Percentiles rank a stretch among this genome's conserved stretches.
Evolutionary conservation across 208 protist species (phyloP).

Genomic region (Acanthamoeba sp.): DNA sequence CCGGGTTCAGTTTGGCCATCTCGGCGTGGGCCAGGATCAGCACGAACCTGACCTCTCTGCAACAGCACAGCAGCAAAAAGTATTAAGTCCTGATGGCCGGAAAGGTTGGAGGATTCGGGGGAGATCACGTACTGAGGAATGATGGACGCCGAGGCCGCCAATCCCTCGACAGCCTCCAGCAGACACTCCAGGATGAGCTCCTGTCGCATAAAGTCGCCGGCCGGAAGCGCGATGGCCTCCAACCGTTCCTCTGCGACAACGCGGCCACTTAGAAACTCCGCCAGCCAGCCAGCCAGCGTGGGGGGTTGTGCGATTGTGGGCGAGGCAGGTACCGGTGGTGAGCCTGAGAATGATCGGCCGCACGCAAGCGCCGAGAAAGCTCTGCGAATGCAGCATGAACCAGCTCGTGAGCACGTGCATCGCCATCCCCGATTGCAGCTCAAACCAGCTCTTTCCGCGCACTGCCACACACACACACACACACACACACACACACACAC

Average conservation of each 20-base stretch:
- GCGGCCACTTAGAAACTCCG: not conserved
- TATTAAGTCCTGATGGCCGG: not conserved
- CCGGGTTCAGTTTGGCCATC: not conserved
- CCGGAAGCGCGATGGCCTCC: not conserved
- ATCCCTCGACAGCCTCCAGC: not conserved
- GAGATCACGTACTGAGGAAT: conserved; percentile 64
- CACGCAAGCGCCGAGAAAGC: conserved; percentile 15
- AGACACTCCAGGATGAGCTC: conserved; percentile 41
- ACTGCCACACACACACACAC: too few relatives aligned
- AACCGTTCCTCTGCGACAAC: conserved; percentile 7
- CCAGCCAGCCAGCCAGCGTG: not conserved
- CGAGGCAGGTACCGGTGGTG: not conserved
- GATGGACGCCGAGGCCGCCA: not conserved
- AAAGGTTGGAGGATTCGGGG: too few relatives aligned
- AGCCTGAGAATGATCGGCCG: conserved; percentile 36
- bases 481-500: too few relatives aligned
- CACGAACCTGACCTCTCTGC: conserved; percentile 31
- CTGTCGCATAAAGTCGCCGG: conserved; percentile 12
- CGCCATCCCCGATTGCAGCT: conserved; percentile 2
- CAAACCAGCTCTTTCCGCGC: not conserved
- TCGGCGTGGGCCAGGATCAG: conserved; percentile 13
- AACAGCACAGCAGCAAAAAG: not conserved
- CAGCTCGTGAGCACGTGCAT: not conserved
- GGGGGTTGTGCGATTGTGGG: not conserved
- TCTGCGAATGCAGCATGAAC: not conserved